These are phyloP conservation scores for Casuarina glauca DNA, from an alignment of 306 rosid species.

Conservation along the genomic window DNA sequence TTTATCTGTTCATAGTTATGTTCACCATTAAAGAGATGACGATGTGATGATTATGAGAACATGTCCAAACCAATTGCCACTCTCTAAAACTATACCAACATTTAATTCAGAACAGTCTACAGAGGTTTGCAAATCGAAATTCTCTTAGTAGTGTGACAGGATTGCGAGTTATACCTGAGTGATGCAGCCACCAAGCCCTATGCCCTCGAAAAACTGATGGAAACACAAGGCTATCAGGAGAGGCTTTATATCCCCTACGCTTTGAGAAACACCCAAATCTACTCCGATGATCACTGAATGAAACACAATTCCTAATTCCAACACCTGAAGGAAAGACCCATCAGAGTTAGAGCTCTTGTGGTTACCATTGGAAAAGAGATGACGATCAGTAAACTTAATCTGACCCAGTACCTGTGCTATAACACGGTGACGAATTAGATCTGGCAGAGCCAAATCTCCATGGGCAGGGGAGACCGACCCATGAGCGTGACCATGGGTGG, in stretches of 20 bases:
- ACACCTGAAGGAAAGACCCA: constrained; percentile 29
- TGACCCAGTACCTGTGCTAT: constrained; percentile 50
- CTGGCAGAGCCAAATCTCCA: constrained; percentile 15
- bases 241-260: constrained; percentile 40
- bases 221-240: constrained; percentile 54
- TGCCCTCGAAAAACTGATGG: constrained; percentile 67
- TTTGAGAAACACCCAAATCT: constrained; percentile 44
- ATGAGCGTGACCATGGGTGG: constrained; percentile 73
- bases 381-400: not conserved
- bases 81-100: no score
- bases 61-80: no score
- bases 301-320: constrained; percentile 60
- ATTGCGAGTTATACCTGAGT: constrained; percentile 37
- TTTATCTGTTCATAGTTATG: no score
- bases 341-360: not conserved
- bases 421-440: constrained; percentile 53
- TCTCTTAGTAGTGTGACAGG: no score
- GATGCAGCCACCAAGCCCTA: constrained; percentile 69
- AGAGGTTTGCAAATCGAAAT: no score
- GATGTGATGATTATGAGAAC: no score
- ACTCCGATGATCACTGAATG: constrained; percentile 65
- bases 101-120: no score
- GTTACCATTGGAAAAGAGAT: not conserved
- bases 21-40: no score
- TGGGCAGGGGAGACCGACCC: constrained; percentile 22